These are phyloP conservation scores for Dysphania ambrosioides DNA, from an alignment of 148 eudicot genomes.

Conservation along the genomic window DNA sequence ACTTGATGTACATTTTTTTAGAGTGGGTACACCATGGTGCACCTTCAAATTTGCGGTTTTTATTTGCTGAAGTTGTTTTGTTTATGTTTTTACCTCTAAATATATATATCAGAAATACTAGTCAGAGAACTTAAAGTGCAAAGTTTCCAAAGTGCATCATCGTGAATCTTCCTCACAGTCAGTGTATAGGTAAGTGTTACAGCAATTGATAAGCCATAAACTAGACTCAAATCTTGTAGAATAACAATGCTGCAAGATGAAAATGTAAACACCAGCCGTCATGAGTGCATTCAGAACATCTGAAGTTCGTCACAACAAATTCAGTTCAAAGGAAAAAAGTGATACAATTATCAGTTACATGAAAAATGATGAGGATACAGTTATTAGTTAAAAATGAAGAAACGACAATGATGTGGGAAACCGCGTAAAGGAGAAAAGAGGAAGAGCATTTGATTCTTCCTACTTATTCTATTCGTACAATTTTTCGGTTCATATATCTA, in stretches of 20 bases:
- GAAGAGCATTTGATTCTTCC: not conserved
- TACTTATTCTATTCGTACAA: conserved; percentile 65
- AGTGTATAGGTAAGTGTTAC: no score
- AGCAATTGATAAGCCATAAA: no score
- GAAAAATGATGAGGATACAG: conserved; percentile 11
- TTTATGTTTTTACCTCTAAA: not conserved
- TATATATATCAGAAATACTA: no score
- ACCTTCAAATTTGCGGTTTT: no score
- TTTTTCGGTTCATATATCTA: conserved; percentile 50
- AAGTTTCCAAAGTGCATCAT: no score
- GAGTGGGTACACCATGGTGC: no score
- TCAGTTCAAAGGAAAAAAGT: conserved; percentile 1
- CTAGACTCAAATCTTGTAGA: not conserved
- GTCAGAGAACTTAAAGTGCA: no score
- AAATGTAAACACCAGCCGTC: no score
- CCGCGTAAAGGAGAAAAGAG: not conserved
- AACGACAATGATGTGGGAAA: conserved; percentile 15
- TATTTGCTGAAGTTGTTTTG: not conserved
- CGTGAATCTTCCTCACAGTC: no score
- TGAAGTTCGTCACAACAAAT: no score
- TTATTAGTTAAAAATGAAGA: conserved; percentile 5
- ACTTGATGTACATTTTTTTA: no score
- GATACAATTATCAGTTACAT: conserved; percentile 15
- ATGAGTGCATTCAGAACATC: no score
- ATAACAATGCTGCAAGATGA: not conserved